Evolutionary conservation across 257 asterid species (phyloP), one percentile per base, ranked within the genome.

Genomic region (Coffea canephora): DNA sequence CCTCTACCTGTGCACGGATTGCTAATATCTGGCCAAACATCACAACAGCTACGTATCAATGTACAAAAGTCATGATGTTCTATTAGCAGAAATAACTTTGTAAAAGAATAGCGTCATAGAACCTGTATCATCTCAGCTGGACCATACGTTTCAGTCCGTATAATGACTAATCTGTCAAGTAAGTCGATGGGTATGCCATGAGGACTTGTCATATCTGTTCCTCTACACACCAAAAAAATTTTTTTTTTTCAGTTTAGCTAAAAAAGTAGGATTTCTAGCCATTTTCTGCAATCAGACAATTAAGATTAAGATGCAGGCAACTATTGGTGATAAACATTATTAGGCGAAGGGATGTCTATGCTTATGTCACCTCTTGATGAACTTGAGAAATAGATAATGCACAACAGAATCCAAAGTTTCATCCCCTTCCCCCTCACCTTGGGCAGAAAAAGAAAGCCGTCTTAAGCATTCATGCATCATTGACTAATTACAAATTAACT

Each of bases 81-180:
- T 18, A 61, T 13, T 25, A 12, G 12, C 18, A 31, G n/a, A 75
- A 16, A 54, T 78, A 46, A 27, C 50, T 36, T 41, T 19, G 74
- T 41, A 6, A 78, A 13, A 62, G 16, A 5, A 74, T 34, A 67
- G 45, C 52, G 75, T 34, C 48, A 46, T 59, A 36, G 15, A 75
- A 93, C 98, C 99, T 96, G 97, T 83, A 96, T 94, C 98, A 91
- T 96, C 86, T 96, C 98, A 48, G 98, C 95, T 6, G 99, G 97
- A 66, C 99, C 98, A 77, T 96, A 96, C 31, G 96, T 96, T 87
- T 87, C 95, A 0, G 98, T 94, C 83, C 99, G 90, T 78, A 96
- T 93, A 81, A 96, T 96, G 73, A 85, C 94, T 91, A 96, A 84
- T 6, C 99, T 93, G 69, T 96, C 99, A 72, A 96, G 84, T 77